Percentiles rank a stretch among this genome's conserved stretches.
phyloP scores from a whole-genome alignment of 2,329 filamentous ascomycete genomes.

The Dactylellina drechsleri region DNA sequence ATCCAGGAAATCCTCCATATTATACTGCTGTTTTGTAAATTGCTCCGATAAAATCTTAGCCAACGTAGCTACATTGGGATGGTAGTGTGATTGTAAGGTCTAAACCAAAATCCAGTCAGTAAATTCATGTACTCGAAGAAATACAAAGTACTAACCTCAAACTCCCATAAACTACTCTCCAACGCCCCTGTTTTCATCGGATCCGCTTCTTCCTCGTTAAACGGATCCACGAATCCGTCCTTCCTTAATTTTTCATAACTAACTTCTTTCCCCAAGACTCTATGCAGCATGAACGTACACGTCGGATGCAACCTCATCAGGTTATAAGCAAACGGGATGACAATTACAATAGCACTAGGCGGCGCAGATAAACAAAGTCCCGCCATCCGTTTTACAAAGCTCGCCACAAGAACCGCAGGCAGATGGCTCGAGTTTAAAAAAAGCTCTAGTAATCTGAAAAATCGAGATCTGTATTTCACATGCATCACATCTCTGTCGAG shows the following conservation, averaged over 20 bases:
- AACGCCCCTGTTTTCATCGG: conserved; percentile 88
- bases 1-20: conserved; percentile 95
- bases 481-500: conserved; percentile 87
- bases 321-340: conserved; percentile 96
- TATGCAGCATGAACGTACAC: conserved; percentile 96
- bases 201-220: conserved; percentile 77
- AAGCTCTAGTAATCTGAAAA: conserved; percentile 89
- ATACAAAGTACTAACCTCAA: conserved; percentile 67
- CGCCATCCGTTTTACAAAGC: conserved; percentile 93
- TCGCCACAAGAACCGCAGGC: conserved; percentile 87
- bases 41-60: conserved; percentile 94
- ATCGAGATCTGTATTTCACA: conserved; percentile 90
- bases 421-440: conserved; percentile 93
- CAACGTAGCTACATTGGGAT: conserved; percentile 94
- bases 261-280: conserved; percentile 71
- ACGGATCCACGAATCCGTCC: conserved; percentile 77
- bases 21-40: conserved; percentile 95
- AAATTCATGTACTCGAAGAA: neutral
- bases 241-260: conserved; percentile 71
- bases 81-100: conserved; percentile 89
- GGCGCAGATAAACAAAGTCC: conserved; percentile 86
- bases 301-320: conserved; percentile 87
- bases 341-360: conserved; percentile 85
- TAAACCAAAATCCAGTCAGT: conserved; percentile 19
- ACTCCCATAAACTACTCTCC: conserved; percentile 93